phyloP scores from a whole-genome alignment of 1,284 basidiomycete genomes.

The Cryptococcus hybrid region DNA sequence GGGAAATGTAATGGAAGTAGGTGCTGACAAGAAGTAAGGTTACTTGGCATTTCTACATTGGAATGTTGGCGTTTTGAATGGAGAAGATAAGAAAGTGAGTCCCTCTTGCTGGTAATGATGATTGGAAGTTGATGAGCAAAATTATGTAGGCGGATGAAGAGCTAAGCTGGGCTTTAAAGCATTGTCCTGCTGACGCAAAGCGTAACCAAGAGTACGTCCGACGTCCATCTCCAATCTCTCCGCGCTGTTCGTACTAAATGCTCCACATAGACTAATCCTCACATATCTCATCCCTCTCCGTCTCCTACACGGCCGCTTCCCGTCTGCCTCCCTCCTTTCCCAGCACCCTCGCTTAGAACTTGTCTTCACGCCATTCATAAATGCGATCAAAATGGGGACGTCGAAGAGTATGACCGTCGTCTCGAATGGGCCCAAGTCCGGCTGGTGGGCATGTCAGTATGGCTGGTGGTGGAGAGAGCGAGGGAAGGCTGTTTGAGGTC shows the following conservation, averaged over 20 bases:
- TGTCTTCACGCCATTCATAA: constrained; percentile 76
- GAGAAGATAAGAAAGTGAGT: constrained; percentile 66
- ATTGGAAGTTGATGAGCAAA: neutral
- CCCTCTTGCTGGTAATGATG: neutral
- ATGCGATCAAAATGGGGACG: constrained; percentile 74
- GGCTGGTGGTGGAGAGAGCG: constrained; percentile 81
- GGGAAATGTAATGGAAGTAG: constrained; percentile 48
- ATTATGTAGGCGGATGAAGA: constrained; percentile 68
- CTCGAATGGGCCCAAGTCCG: constrained; percentile 65
- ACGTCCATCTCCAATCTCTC: neutral
- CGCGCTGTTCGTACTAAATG: neutral
- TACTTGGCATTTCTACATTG: constrained; percentile 88
- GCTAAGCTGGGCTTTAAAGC: constrained; percentile 74
- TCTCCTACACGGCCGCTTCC: constrained; percentile 79
- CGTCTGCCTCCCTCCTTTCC: constrained; percentile 64
- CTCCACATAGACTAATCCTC: constrained; percentile 68
- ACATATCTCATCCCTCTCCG: constrained; percentile 86
- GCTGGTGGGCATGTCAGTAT: constrained; percentile 78
- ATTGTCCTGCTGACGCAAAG: constrained; percentile 66
- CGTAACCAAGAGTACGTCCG: constrained; percentile 74
- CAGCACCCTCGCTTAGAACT: constrained; percentile 70
- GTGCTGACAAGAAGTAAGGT: constrained; percentile 49
- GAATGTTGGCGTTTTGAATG: constrained; percentile 91
- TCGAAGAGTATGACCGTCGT: constrained; percentile 74
- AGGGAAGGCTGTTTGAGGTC: constrained; percentile 81